These are phyloP conservation scores for Saccharomyces hybrid DNA, from an alignment of 1,139 yeast genomes.

Conservation along the genomic window DNA sequence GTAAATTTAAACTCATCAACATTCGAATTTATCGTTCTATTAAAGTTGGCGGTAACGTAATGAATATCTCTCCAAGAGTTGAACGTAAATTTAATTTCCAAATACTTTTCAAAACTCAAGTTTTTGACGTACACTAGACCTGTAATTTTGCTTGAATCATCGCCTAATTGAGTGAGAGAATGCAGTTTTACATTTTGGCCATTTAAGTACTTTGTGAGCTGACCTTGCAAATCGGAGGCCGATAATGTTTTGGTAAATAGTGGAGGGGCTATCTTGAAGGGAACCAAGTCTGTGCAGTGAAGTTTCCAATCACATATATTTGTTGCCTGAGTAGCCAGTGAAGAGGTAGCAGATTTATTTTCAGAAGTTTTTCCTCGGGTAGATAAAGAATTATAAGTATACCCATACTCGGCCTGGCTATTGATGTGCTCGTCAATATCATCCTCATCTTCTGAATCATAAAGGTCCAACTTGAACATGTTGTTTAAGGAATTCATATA, in stretches of 20 bases:
- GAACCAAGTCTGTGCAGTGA: slow-evolving; percentile 6
- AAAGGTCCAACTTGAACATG: background rate
- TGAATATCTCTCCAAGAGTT: slow-evolving; percentile 29
- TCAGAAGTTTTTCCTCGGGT: background rate
- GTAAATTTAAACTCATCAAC: slow-evolving; percentile 27
- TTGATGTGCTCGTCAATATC: slow-evolving; percentile 8
- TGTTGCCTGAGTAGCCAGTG: background rate
- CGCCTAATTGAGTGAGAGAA: slow-evolving; percentile 16
- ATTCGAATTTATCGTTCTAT: slow-evolving; percentile 20
- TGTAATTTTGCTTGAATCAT: slow-evolving; percentile 14
- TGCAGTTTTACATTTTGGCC: slow-evolving; percentile 26
- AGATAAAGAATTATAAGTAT: background rate
- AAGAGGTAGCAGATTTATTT: background rate
- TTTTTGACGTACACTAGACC: slow-evolving; percentile 27
- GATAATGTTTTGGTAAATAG: background rate
- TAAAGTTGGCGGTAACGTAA: slow-evolving; percentile 24
- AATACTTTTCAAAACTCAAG: slow-evolving; percentile 27
- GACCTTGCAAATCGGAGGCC: slow-evolving; percentile 8
- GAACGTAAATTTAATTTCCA: slow-evolving; percentile 29
- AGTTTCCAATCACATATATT: slow-evolving; percentile 9
- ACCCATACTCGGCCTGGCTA: background rate
- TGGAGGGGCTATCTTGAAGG: background rate
- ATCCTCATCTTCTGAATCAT: background rate
- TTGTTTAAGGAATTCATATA: background rate
- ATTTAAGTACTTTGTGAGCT: slow-evolving; percentile 14